phyloP scores from a whole-genome alignment of 2,329 filamentous ascomycete genomes.

The Aureobasidium musti region DNA sequence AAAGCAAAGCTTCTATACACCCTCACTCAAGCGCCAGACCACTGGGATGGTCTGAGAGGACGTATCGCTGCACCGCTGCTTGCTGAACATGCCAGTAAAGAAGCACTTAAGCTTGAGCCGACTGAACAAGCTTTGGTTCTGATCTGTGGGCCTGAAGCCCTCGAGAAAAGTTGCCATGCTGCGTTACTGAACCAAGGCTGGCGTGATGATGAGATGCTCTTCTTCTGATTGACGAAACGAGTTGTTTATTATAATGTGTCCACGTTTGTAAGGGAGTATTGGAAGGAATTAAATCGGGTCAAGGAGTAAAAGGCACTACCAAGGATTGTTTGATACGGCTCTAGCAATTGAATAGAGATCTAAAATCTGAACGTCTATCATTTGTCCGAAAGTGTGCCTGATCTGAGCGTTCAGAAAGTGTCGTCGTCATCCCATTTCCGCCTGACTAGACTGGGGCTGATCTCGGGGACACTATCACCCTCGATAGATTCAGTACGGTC shows the following conservation, averaged over 20 bases:
- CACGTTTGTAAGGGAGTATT: constrained; percentile 5
- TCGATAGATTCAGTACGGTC: constrained; percentile 54
- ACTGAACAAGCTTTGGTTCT: constrained; percentile 64
- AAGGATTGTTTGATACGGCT: background rate
- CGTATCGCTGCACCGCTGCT: constrained; percentile 66
- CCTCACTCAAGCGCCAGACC: constrained; percentile 62
- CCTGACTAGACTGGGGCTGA: constrained; percentile 53
- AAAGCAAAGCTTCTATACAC: constrained; percentile 68
- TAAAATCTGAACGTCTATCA: background rate
- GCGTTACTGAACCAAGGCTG: constrained; percentile 66
- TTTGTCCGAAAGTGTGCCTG: background rate
- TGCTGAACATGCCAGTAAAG: constrained; percentile 55
- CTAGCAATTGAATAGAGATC: background rate
- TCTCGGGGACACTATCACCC: constrained; percentile 45
- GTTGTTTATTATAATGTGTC: background rate
- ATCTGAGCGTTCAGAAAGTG: constrained; percentile 45
- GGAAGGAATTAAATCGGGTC: background rate
- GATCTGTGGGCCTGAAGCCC: constrained; percentile 73
- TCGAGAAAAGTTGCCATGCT: constrained; percentile 67
- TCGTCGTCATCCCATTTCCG: constrained; percentile 49
- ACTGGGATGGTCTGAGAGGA: constrained; percentile 69
- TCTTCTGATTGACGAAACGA: constrained; percentile 58
- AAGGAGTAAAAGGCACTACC: background rate
- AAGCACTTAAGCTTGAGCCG: constrained; percentile 34
- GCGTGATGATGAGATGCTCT: constrained; percentile 70